Percentiles rank a stretch among this genome's conserved stretches.
phyloP scores from a whole-genome alignment of 495 filamentous ascomycete species.

The Pyrenula aspistea region DNA sequence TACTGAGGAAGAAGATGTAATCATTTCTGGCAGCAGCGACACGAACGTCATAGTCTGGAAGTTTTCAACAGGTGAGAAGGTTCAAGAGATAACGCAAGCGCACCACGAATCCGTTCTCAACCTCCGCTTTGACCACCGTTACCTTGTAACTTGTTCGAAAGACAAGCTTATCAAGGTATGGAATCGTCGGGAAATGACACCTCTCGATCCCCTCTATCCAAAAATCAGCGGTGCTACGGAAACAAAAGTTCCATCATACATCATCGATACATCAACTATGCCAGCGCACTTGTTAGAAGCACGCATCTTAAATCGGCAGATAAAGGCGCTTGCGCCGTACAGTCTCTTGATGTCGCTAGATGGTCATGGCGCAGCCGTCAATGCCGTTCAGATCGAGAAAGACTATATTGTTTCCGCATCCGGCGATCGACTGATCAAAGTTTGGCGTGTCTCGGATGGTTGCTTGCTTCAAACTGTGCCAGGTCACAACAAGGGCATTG shows the following conservation, averaged over 20 bases:
- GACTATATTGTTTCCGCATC: conserved; percentile 87
- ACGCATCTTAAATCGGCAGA: conserved; percentile 24
- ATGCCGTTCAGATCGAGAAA: conserved; percentile 83
- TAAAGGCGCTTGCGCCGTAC: conserved; percentile 40
- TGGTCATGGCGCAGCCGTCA: conserved; percentile 85
- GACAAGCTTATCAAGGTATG: conserved; percentile 94
- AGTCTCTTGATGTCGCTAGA: conserved; percentile 65
- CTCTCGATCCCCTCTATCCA: conserved; percentile 59
- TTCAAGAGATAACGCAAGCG: conserved; percentile 61
- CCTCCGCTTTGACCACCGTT: conserved; percentile 80
- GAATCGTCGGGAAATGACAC: conserved; percentile 61
- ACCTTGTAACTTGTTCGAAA: conserved; percentile 92
- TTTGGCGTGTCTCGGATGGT: conserved; percentile 83
- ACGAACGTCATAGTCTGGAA: conserved; percentile 80
- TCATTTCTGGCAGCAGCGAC: conserved; percentile 91
- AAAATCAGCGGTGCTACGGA: conserved; percentile 20
- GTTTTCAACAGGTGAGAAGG: conserved; percentile 75
- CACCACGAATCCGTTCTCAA: conserved; percentile 92
- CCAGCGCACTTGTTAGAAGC: conserved; percentile 30
- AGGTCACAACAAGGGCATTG: conserved; percentile 91
- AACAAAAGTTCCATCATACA: conserved; percentile 40
- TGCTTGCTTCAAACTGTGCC: conserved; percentile 61
- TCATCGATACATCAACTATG: conserved; percentile 37
- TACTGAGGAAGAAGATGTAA: conserved; percentile 75
- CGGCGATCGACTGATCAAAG: conserved; percentile 79